Percentiles rank a stretch among this genome's conserved stretches.
phyloP scores from a whole-genome alignment of 2,329 filamentous ascomycete species.

The Ophiostoma ulmi region DNA sequence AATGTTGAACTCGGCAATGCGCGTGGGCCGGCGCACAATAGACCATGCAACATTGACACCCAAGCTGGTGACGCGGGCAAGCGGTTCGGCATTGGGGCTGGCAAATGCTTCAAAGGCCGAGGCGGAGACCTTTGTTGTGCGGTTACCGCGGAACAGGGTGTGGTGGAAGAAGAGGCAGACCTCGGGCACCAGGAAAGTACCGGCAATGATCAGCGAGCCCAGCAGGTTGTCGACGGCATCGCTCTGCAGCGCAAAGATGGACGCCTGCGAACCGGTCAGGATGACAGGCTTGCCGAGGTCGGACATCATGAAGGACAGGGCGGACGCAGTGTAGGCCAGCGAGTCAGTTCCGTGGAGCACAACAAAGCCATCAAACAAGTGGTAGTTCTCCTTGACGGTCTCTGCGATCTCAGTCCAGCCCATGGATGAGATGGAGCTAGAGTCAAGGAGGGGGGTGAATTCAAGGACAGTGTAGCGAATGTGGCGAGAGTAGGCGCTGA shows the following conservation, averaged over 20 bases:
- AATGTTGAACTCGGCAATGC: conserved; percentile 68
- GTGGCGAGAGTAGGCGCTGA: conserved; percentile 72
- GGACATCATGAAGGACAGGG: conserved; percentile 87
- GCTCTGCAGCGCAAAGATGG: conserved; percentile 84
- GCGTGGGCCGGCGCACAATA: conserved; percentile 67
- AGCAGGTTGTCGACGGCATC: conserved; percentile 89
- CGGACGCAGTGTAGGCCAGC: conserved; percentile 81
- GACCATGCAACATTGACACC: conserved; percentile 78
- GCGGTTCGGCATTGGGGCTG: conserved; percentile 76
- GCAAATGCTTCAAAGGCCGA: conserved; percentile 83
- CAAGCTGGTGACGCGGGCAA: conserved; percentile 75
- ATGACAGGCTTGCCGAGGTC: conserved; percentile 89
- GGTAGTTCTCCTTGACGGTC: conserved; percentile 78
- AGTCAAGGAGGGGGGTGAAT: conserved; percentile 79
- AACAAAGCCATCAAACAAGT: conserved; percentile 83
- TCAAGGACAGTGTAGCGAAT: conserved; percentile 81
- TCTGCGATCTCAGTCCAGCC: conserved; percentile 82
- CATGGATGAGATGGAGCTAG: conserved; percentile 78
- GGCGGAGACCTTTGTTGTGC: conserved; percentile 81
- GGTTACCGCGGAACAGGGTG: conserved; percentile 81
- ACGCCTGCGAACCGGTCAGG: conserved; percentile 74
- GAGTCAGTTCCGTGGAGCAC: conserved; percentile 89
- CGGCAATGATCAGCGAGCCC: conserved; percentile 81
- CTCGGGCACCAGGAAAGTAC: conserved; percentile 88
- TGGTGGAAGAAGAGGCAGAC: conserved; percentile 94